Evolutionary conservation across 2,329 filamentous ascomycete genomes (phyloP), one percentile per base, ranked within the genome.

Genomic region (Ampelomyces quisqualis): DNA sequence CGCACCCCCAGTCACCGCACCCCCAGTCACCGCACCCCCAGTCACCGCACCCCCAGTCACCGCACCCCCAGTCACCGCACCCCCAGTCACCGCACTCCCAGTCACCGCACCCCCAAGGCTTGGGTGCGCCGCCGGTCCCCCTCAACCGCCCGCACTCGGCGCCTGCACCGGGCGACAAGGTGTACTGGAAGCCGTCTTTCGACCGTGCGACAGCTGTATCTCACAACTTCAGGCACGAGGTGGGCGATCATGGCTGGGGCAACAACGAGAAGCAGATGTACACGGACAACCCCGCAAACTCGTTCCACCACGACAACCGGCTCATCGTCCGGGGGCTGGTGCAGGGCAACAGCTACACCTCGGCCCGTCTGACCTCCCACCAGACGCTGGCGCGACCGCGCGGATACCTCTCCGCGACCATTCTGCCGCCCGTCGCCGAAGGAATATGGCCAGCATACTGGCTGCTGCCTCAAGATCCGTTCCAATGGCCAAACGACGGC

Each of bases 401-500:
- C 21, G 79, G 79, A 19, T 78, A 74, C 34, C 58, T 82, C 28
- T 73, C 73, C 2, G 78, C 75, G 2, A 70, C 73, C 1, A 70
- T 81, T 8, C 67, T 70, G 0, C 71, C 77, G 1, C 79, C 79
- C 0, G 77, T 74, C 37, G 79, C 79, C 0, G 57, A 68, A 2
- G 79, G 79, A 3, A 76, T 82, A 32, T 82, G 79, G 79, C 79
- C 79, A 1, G 79, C 79, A 0, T 81, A 81, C 54, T 82, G 79
- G 79, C 71, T 82, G 37, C 66, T 82, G 5, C 79, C 79, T 0
- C 62, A 70, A 21, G 77, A 82, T 49, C 79, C 79, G 0, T 82
- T 81, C 52, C 62, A 65, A 0, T 82, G 79, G 79, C 79, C 79
- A 0, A 71, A 65, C 0, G 79, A 82, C 45, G 79, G 79, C 40